Evolutionary conservation across 805 yeast genomes (phyloP), one percentile per base, ranked within the genome.

Genomic region (Yarrowia sp.): DNA sequence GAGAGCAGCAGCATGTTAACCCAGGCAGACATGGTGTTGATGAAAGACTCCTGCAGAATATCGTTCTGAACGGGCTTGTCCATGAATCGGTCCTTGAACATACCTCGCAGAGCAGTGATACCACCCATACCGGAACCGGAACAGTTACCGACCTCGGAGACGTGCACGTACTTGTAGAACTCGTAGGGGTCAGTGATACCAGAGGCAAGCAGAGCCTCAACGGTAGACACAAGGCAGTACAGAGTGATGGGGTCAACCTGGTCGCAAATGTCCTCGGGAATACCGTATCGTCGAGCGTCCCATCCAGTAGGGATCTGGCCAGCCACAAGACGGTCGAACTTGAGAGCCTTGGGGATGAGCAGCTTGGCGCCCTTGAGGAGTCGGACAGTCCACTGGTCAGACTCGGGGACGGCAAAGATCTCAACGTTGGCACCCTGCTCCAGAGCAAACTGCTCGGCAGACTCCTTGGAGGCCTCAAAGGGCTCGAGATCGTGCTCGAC

Each of bases 61-160:
- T 95, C 99, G 79, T 91, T 95, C 84, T 96, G 99, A 69, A 93
- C 97, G 69, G 97, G 97, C 81, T 84, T 84, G 79, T 95, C 99
- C 74, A 86, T 83, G 83, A 85, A 95, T 83, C 99, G 89, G 78
- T 94, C 97, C 81, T 86, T 92, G 85, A 92, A 95, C 98, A 95
- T 95, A 75, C 97, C 98, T 80, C 96, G 91, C 77, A 95, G 82
- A 67, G 99, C 99, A 74, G 90, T 79, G 75, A 94, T 96, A 89
- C 99, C 99, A 82, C 99, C 99, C 97, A 95, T 94, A 87, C 99
- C 99, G 69, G 98, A 92, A 84, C 99, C 99, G 61, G 97, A 90
- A 86, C 98, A 93, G 86, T 94, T 96, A 84, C 99, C 99, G 74
- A 95, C 92, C 82, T 95, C 98, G 58, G 98, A 92, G 69, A 95